Percentiles rank a stretch among this genome's conserved stretches.
phyloP scores from a whole-genome alignment of 768 basidiomycete genomes.

The Trametes sanguinea region DNA sequence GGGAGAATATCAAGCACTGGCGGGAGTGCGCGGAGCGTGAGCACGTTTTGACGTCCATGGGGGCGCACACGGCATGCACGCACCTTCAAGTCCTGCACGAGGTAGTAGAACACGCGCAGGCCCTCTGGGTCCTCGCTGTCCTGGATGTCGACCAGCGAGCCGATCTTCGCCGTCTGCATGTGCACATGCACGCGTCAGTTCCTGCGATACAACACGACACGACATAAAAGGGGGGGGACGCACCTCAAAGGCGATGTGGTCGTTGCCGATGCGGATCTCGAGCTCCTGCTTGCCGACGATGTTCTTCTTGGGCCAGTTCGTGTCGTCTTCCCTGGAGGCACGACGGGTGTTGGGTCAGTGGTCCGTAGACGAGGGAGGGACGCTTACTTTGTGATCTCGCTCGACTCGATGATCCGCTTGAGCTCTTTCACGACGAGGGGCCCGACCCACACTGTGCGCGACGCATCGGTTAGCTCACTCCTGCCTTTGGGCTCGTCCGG shows the following conservation, averaged over 20 bases:
- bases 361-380: neutral
- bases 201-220: neutral
- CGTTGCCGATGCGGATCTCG: slow-evolving; percentile 90
- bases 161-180: slow-evolving; percentile 93
- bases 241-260: slow-evolving; percentile 97
- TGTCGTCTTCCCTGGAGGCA: slow-evolving; percentile 86
- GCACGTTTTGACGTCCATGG: neutral
- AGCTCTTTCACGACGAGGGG: slow-evolving; percentile 92
- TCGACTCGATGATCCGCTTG: slow-evolving; percentile 89
- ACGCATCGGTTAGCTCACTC: neutral
- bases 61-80: slow-evolving; percentile 19
- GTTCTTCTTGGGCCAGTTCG: slow-evolving; percentile 98
- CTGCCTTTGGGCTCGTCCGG: no score
- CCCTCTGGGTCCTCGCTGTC: slow-evolving; percentile 98
- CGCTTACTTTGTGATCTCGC: slow-evolving; percentile 90
- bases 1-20: slow-evolving; percentile 96
- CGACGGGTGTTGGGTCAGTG: neutral
- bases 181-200: neutral
- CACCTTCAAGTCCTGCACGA: slow-evolving; percentile 97
- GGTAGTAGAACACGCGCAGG: slow-evolving; percentile 95
- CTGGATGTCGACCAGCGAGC: slow-evolving; percentile 93
- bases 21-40: neutral
- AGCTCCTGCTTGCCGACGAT: slow-evolving; percentile 98
- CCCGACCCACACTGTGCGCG: slow-evolving; percentile 83
- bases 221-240: slow-evolving; percentile 27